Base-by-base conservation (phyloP, 345 rosid genomes). In the Cochlearia excelsa region DNA sequence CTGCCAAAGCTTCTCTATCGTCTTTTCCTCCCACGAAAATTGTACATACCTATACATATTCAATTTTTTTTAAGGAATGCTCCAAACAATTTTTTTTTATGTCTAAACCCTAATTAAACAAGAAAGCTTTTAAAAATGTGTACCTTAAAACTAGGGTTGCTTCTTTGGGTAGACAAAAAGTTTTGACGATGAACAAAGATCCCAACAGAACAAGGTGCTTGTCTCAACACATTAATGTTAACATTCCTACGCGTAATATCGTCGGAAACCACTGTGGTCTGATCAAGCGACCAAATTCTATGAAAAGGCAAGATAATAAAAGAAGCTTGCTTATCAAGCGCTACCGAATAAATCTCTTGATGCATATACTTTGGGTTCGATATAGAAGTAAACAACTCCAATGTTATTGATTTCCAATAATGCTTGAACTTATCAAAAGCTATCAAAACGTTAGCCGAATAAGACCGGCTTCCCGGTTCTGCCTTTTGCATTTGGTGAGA, bases 21-120 rank as follows among this genome's bases (percentile, higher is more conserved):
- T 88, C 96, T 4, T 34, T 68, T 0, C 90, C 88, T 0, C 96
- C 90, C 2, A 79, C 63, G 67, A 82, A 88, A 7, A 88, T 42
- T 66, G 78, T 4, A 11, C 69, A 57, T 0, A 75, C 54, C 61
- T 59, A 31, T 16, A 16, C 23, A 16, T 16, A 16, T 16, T 16
- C 23, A n/a, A n/a, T n/a, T n/a, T n/a, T n/a, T n/a, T n/a, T n/a
- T n/a, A n/a, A n/a, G n/a, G n/a, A n/a, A n/a, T n/a, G n/a, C n/a
- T n/a, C n/a, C n/a, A n/a, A n/a, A n/a, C n/a, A n/a, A n/a, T n/a
- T n/a, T n/a, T n/a, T n/a, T 16, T 16, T 16, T 16, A 16, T 16
- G 23, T 16, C 23, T 16, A 16, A 16, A 16, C 23, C 23, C 23
- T 16, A 16, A 16, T 16, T 16, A 16, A 16, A 16, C 23, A 16